Base-by-base conservation (phyloP, 1,284 basidiomycete species). In the Trichosporon inkin region DNA sequence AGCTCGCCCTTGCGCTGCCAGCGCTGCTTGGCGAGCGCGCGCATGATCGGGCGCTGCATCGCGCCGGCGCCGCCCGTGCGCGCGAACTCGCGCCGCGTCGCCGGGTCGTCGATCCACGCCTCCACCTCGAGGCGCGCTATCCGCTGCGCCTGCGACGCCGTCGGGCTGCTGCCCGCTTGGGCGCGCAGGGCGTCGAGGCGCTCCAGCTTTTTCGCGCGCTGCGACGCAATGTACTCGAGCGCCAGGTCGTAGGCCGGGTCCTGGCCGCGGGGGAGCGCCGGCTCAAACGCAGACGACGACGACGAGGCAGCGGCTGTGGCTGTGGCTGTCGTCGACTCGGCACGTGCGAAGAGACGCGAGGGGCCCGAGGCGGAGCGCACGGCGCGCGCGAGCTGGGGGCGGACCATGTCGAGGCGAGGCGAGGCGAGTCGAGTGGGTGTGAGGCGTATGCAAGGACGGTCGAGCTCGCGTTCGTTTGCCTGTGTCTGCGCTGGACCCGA, bases 1-100 rank as follows among this genome's bases (percentile, higher is more conserved):
- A 96, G 80, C 40, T 83, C 82, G 6, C 94, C 93, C 37, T 90
- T 84, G 59, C 86, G 85, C 55, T 89, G 82, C 95, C 95, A 98
- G 61, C 83, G 81, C 67, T 89, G 84, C 78, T 97, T 90, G 3
- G 88, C 80, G 20, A 98, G 80, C 73, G 90, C 85, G 19, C 92
- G 83, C 73, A 92, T 88, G 1, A 89, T 85, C 0, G 85, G 82
- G 63, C 84, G 72, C 17, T 74, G 70, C 62, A 82, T 75, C 65
- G 80, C 77, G 5, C 72, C 71, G 44, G 62, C 57, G 1, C 75
- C 75, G 4, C 58, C 63, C 1, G 69, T 70, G 57, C 75, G 74
- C 10, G 62, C 57, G 65, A 76, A 76, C 39, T 55, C 40, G 51
- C 70, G 62, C 55, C 77, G 53, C 13, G 68, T 64, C 4, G 68